phyloP scores from a whole-genome alignment of 140 eudicot genomes.

The Cichorium intybus region DNA sequence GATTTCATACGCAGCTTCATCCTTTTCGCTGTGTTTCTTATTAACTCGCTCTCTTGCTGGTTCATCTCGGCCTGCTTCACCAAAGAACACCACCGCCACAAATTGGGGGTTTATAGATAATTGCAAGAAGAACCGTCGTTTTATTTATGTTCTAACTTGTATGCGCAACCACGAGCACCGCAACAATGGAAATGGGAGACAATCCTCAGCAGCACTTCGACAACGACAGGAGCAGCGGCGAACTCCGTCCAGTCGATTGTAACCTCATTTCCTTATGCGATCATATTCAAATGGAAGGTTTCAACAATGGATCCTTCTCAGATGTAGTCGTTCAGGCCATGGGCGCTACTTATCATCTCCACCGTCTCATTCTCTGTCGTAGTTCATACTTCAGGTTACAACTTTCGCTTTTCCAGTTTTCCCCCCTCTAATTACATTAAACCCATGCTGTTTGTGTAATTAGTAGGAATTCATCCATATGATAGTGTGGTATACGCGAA shows the following conservation, averaged over 20 bases:
- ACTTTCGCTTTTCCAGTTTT: too few species aligned
- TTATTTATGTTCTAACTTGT: too few species aligned
- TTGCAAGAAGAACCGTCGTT: too few species aligned
- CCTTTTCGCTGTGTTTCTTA: too few species aligned
- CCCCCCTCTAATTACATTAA: neutral
- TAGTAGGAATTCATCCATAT: neutral
- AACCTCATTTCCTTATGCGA: constrained; percentile 78
- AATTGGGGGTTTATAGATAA: too few species aligned
- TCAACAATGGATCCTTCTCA: constrained; percentile 74
- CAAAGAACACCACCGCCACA: too few species aligned
- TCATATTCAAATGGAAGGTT: constrained; percentile 84
- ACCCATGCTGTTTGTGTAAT: constrained; percentile 3
- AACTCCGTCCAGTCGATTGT: constrained; percentile 60
- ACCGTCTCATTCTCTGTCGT: constrained; percentile 89
- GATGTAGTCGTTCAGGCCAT: constrained; percentile 85
- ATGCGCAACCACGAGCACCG: constrained; percentile 5
- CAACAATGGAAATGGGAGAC: constrained; percentile 41
- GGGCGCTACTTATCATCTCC: constrained; percentile 84
- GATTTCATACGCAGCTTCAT: too few species aligned
- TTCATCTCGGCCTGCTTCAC: too few species aligned
- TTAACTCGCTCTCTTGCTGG: too few species aligned
- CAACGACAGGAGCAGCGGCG: constrained; percentile 45
- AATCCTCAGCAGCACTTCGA: constrained; percentile 45
- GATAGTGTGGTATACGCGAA: neutral
- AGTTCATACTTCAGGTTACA: constrained; percentile 90